These are phyloP conservation scores for sorghum (Sorghum bicolor) DNA, from an alignment of 176 grass and related monocot genomes.

Conservation along the genomic window DNA sequence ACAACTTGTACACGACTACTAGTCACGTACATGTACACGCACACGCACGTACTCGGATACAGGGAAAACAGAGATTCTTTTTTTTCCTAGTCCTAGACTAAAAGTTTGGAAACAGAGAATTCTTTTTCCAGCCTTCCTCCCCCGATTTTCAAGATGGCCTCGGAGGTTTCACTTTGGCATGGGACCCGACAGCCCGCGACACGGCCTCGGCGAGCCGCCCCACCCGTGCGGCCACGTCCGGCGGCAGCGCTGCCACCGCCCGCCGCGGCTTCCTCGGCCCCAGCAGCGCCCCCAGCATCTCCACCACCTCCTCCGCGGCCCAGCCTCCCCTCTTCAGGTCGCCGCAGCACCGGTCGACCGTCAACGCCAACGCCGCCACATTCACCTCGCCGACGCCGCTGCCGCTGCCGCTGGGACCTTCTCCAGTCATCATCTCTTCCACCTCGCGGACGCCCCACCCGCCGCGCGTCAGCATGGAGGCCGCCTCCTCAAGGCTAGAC, in stretches of 20 bases:
- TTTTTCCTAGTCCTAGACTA: not conserved
- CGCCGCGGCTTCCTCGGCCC: slow-evolving; percentile 27
- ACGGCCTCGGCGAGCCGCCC: slow-evolving; percentile 58
- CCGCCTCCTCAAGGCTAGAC: slow-evolving; percentile 39
- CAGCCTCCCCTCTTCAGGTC: slow-evolving; percentile 60
- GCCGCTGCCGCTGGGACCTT: not conserved
- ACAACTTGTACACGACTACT: not conserved
- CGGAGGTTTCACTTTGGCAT: slow-evolving; percentile 16
- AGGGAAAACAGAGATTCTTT: not conserved
- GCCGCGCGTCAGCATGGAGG: slow-evolving; percentile 39
- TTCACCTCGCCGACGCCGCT: slow-evolving; percentile 13
- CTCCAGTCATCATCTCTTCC: slow-evolving; percentile 48
- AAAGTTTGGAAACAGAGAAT: not conserved
- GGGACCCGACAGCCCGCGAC: slow-evolving; percentile 33
- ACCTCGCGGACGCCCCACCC: slow-evolving; percentile 63
- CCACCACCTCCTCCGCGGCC: slow-evolving; percentile 67
- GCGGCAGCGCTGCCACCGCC: slow-evolving; percentile 46
- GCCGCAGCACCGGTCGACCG: slow-evolving; percentile 55
- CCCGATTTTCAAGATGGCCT: slow-evolving; percentile 28
- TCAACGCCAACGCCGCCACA: slow-evolving; percentile 19
- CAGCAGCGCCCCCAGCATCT: slow-evolving; percentile 47
- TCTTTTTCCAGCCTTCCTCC: not conserved
- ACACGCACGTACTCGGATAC: not conserved
- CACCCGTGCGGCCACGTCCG: slow-evolving; percentile 55
- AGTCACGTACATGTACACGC: not conserved